Evolutionary conservation across 257 asterid genomes (phyloP).

Genomic region (Eustoma russellianum): DNA sequence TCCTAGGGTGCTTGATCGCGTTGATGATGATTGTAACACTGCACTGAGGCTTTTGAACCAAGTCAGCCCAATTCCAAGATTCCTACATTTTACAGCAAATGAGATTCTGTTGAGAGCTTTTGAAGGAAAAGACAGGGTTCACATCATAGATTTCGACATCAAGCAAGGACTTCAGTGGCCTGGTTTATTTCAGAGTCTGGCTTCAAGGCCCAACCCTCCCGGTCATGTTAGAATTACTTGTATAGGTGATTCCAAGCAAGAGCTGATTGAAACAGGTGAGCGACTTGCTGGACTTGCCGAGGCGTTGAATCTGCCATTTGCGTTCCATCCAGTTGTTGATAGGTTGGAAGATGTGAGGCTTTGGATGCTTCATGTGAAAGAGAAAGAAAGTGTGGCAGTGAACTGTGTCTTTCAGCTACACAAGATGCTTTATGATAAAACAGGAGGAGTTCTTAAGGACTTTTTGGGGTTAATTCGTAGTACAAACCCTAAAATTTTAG

Average conservation of each 20-base stretch:
- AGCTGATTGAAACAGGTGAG: slow-evolving; percentile 68
- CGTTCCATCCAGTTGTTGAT: slow-evolving; percentile 90
- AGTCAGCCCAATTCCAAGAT: slow-evolving; percentile 70
- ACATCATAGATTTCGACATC: slow-evolving; percentile 81
- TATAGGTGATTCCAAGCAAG: slow-evolving; percentile 85
- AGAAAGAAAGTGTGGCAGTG: slow-evolving; percentile 64
- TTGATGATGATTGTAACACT: slow-evolving; percentile 41
- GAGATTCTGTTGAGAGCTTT: slow-evolving; percentile 77
- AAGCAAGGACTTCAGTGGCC: slow-evolving; percentile 98
- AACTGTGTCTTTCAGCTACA: slow-evolving; percentile 79
- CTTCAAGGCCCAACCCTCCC: slow-evolving; percentile 60
- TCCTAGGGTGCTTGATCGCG: slow-evolving; percentile 63
- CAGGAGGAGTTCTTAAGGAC: slow-evolving; percentile 43
- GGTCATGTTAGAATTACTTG: slow-evolving; percentile 85
- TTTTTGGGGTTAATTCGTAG: slow-evolving; percentile 69
- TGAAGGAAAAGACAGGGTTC: slow-evolving; percentile 74
- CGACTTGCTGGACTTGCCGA: slow-evolving; percentile 71
- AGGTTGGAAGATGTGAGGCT: slow-evolving; percentile 86
- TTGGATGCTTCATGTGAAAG: slow-evolving; percentile 99
- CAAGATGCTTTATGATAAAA: slow-evolving; percentile 55
- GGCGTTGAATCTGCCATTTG: slow-evolving; percentile 53
- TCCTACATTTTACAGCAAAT: slow-evolving; percentile 79
- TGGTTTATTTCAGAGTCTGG: slow-evolving; percentile 77
- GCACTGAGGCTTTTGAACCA: slow-evolving; percentile 60
- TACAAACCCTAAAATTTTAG: slow-evolving; percentile 52